A percentile compares a stretch with the other conserved stretches of the same genome.
Conservation (phyloP, 306 rosid genomes). For the Coriaria nepalensis region DNA sequence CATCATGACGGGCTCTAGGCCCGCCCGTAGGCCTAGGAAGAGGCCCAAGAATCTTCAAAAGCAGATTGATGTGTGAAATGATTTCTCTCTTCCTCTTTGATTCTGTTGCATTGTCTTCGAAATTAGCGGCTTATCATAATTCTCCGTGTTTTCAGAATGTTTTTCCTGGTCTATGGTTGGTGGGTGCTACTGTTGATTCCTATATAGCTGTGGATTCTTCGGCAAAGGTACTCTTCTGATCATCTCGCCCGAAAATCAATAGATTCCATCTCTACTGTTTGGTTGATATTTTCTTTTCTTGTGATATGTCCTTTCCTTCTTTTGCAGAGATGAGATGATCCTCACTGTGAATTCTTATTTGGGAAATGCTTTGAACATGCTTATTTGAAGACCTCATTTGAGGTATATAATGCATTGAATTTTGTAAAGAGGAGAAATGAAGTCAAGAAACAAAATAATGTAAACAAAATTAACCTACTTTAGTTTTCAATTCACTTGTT, state of each 20-base stretch:
- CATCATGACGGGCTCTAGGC: conserved; percentile 84
- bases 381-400: conserved; percentile 19
- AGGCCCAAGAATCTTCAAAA: conserved; percentile 84
- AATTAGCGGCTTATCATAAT: neutral
- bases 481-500: too few relatives aligned
- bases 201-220: conserved; percentile 48
- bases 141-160: conserved; percentile 27
- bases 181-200: conserved; percentile 60
- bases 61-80: conserved; percentile 58
- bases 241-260: neutral
- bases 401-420: conserved; percentile 34
- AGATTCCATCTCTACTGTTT: neutral
- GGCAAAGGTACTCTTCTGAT: conserved; percentile 37
- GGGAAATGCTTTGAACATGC: conserved; percentile 2
- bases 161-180: conserved; percentile 92
- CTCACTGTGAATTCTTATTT: neutral
- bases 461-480: neutral
- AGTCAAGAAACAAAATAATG: neutral
- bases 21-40: conserved; percentile 72
- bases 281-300: conserved; percentile 3
- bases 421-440: conserved; percentile 37
- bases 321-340: conserved; percentile 44
- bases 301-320: neutral
- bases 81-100: neutral
- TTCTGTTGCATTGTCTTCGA: neutral